phyloP scores from a whole-genome alignment of 768 basidiomycete genomes.

The Mrakia blollopis region DNA sequence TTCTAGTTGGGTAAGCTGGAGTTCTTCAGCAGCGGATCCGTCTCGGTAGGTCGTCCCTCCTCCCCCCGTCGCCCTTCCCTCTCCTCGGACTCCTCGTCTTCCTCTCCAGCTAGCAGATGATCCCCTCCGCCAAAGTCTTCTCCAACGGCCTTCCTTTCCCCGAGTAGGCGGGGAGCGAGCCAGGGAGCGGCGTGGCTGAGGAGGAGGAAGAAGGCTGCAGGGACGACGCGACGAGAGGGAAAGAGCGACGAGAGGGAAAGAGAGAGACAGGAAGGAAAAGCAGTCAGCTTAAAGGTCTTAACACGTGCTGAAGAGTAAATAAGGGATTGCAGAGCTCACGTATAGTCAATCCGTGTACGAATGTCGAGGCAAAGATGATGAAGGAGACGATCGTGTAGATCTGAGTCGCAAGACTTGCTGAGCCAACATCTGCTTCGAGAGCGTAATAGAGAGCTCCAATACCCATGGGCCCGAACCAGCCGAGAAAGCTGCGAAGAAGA shows the following conservation, averaged over 20 bases:
- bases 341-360: constrained; percentile 10
- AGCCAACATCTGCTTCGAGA: background rate
- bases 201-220: constrained; percentile 17
- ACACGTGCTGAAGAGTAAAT: background rate
- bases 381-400: constrained; percentile 9
- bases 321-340: background rate
- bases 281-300: background rate
- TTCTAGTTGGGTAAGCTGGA: too few relatives aligned
- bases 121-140: constrained; percentile 14
- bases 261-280: background rate
- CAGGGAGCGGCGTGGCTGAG: background rate
- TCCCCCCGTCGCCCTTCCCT: background rate
- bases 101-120: background rate
- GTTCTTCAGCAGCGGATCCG: too few relatives aligned
- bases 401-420: background rate
- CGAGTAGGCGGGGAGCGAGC: constrained; percentile 2
- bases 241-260: too few relatives aligned
- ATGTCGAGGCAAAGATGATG: constrained; percentile 3
- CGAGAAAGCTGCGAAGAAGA: constrained; percentile 1
- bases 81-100: background rate
- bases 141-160: constrained; percentile 1
- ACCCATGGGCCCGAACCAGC: constrained; percentile 12
- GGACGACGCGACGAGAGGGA: background rate
- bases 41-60: background rate
- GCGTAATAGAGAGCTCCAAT: constrained; percentile 21